Base-by-base conservation (phyloP, 78 protist species). In the Speleostelium caveatum region DNA sequence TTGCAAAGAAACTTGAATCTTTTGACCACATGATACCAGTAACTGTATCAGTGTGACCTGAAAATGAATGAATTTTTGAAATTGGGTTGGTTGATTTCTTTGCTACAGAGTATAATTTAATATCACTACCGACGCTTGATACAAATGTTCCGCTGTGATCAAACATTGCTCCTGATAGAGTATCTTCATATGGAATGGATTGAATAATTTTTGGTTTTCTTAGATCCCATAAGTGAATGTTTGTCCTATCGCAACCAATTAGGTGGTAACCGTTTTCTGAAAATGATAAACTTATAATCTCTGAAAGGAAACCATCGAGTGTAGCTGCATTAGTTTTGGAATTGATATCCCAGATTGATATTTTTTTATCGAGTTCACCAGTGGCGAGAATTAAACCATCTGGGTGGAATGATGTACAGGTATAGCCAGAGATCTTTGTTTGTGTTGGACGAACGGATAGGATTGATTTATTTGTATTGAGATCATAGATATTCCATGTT, bases 331-430 rank as follows among this genome's bases (percentile, higher is more conserved):
- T 73, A 30, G 32, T 24, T 76, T 60, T 92, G 36, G 72, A 4
- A 58, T 73, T 86, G 68, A 96, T 39, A 55, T 94, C 96, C 96
- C 89, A 94, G 24, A 95, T 55, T 21, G 66, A 22, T 30, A 97
- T 80, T 6, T 59, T 8, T 24, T 38, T 12, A 56, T 66, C 92
- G 4, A 1, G 69, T 6, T 76, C 17, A 30, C 95, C 99, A n/a
- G 94, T 32, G n/a, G 93, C 99, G 2, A 96, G 35, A 35, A 98
- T 39, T 30, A 93, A 41, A 12, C 99, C 99, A 71, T 98, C 99
- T 14, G 99, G 99, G 63, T 97, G 99, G 63, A 95, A 77, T 10
- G 7, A 49, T 12, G 41, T 69, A 51, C 60, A 12, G 1, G 38
- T 21, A 85, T 67, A 73, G 17, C 65, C 60, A 39, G 36, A 28